phyloP scores from a whole-genome alignment of 2,329 filamentous ascomycete genomes.

The Aspergillus thermomutatus region DNA sequence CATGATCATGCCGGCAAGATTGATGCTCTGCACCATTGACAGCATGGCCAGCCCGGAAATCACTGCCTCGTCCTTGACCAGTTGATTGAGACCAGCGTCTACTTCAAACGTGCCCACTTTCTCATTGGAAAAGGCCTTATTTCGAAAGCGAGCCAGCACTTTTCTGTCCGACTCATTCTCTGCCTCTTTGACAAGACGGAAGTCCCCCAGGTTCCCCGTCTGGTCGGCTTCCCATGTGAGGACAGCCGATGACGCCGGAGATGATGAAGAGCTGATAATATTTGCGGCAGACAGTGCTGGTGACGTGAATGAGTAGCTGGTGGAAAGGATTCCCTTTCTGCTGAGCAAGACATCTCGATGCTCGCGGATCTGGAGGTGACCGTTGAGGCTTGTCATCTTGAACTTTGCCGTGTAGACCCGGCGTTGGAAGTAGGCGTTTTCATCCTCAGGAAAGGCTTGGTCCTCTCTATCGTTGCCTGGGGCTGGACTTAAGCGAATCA shows the following conservation, averaged over 20 bases:
- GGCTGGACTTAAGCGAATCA: neutral
- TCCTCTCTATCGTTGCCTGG: neutral
- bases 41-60: conserved; percentile 6
- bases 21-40: conserved; percentile 7
- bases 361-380: neutral
- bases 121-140: conserved; percentile 2
- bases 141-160: conserved; percentile 3
- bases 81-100: neutral
- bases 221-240: conserved; percentile 4
- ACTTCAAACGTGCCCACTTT: conserved; percentile 7
- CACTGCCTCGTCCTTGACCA: conserved; percentile 3
- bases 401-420: neutral
- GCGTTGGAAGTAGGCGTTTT: neutral
- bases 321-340: neutral
- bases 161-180: neutral
- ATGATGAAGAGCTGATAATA: no score
- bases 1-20: conserved; percentile 4
- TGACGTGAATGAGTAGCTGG: conserved; percentile 1
- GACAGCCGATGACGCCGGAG: neutral
- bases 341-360: neutral
- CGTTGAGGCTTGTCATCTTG: conserved; percentile 3
- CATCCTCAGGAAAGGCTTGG: neutral
- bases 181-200: neutral
- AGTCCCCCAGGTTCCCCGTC: neutral
- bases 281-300: no score